Percentiles rank a stretch among this genome's conserved stretches.
phyloP scores from a whole-genome alignment of 176 grass and related monocot genomes.

The Carex scoparia region DNA sequence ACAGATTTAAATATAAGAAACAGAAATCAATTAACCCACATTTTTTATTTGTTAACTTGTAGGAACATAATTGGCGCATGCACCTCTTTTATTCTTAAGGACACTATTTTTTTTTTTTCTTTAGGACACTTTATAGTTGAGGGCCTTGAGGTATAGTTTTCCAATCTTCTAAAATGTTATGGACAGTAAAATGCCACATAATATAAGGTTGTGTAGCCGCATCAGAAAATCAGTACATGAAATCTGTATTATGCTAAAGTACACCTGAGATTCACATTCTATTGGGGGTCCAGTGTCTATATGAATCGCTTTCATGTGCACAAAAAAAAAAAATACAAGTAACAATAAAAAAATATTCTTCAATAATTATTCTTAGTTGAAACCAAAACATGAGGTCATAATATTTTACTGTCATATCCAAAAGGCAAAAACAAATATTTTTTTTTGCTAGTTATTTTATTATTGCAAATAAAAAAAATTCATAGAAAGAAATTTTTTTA shows the following conservation, averaged over 20 bases:
- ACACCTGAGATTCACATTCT: conserved; percentile 26
- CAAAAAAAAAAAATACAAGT: neutral
- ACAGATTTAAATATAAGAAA: too few relatives aligned
- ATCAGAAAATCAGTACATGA: neutral
- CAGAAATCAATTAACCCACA: too few relatives aligned
- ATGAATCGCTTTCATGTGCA: neutral
- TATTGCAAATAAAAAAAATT: too few relatives aligned
- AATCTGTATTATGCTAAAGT: neutral
- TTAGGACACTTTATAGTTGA: neutral
- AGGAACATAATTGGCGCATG: neutral
- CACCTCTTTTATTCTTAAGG: too few relatives aligned
- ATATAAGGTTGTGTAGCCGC: neutral
- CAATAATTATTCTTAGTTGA: neutral
- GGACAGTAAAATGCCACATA: neutral
- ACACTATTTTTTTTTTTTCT: too few relatives aligned
- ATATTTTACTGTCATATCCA: neutral
- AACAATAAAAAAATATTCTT: neutral
- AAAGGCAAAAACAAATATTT: too few relatives aligned
- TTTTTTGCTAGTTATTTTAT: too few relatives aligned
- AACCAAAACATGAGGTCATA: neutral
- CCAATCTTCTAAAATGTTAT: neutral
- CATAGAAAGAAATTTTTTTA: too few relatives aligned
- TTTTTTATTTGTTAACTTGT: neutral
- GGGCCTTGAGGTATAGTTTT: neutral
- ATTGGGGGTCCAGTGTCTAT: neutral